Evolutionary conservation across 495 filamentous ascomycete species (phyloP).

Genomic region (Xanthoparmelia taractica): DNA sequence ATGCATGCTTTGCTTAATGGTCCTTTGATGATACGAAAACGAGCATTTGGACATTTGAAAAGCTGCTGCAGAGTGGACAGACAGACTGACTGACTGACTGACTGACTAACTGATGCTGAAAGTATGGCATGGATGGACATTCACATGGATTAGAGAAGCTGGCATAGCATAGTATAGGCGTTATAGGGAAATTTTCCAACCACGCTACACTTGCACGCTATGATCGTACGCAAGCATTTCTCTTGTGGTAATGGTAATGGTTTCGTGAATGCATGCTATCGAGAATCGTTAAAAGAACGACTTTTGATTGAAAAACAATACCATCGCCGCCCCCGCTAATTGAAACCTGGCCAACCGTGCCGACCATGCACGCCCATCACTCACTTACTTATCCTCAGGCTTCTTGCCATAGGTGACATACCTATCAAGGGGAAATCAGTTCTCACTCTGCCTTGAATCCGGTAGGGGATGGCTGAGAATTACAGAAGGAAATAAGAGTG

Average conservation of each 20-base stretch:
- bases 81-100: too few relatives aligned
- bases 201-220: too few relatives aligned
- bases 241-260: background rate
- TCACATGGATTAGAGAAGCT: background rate
- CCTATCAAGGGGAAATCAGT: background rate
- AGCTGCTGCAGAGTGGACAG: background rate
- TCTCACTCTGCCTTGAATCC: too few relatives aligned
- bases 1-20: too few relatives aligned
- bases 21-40: background rate
- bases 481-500: constrained; percentile 33
- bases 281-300: background rate
- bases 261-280: background rate
- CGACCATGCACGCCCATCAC: background rate
- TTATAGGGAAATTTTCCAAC: background rate
- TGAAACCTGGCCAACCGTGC: too few relatives aligned
- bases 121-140: background rate
- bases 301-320: background rate
- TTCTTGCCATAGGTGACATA: constrained; percentile 16
- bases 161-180: constrained; percentile 5
- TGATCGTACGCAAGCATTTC: background rate
- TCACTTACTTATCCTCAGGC: background rate
- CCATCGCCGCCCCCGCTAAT: background rate
- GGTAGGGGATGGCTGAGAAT: too few relatives aligned
- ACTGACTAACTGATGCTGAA: too few relatives aligned
- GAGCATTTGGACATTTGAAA: background rate